A percentile compares a stretch with the other conserved stretches of the same genome.
Conservation (phyloP, 2,329 filamentous ascomycete species). For the Verticillium dahliae region DNA sequence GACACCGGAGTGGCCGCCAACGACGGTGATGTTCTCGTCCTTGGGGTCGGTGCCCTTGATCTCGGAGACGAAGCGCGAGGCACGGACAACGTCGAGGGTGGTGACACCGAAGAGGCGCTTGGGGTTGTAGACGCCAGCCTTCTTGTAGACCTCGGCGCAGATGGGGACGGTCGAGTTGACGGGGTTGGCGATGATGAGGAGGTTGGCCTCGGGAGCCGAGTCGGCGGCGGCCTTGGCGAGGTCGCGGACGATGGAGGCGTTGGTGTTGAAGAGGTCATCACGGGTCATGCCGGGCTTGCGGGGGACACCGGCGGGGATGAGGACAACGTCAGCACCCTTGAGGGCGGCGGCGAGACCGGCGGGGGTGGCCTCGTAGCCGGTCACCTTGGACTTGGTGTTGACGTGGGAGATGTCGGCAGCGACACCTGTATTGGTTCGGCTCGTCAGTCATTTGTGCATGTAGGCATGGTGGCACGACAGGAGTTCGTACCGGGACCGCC, state of each 20-base stretch:
- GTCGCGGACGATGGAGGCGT: constrained; percentile 98
- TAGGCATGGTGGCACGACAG: constrained; percentile 1
- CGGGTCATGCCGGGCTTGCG: constrained; percentile 99
- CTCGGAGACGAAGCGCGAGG: constrained; percentile 95
- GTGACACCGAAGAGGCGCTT: constrained; percentile 99
- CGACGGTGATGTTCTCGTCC: constrained; percentile 89
- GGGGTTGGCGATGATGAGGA: constrained; percentile 97
- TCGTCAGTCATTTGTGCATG: constrained; percentile 1
- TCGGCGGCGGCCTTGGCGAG: constrained; percentile 92
- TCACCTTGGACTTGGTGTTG: constrained; percentile 96
- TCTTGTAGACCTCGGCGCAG: constrained; percentile 94
- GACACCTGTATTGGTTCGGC: constrained; percentile 60
- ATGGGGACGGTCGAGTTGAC: constrained; percentile 99
- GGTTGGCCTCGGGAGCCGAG: constrained; percentile 82
- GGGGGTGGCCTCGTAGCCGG: constrained; percentile 75
- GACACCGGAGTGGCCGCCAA: constrained; percentile 95
- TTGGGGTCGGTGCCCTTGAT: constrained; percentile 85
- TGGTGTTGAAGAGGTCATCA: constrained; percentile 99
- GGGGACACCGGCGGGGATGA: constrained; percentile 97
- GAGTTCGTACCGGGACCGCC: constrained; percentile 71
- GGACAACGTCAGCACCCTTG: constrained; percentile 84
- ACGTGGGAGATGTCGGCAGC: constrained; percentile 97
- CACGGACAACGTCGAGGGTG: constrained; percentile 97
- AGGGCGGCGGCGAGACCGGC: constrained; percentile 72
- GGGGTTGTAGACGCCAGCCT: constrained; percentile 93